Evolutionary conservation across 345 rosid genomes (phyloP).

Genomic region (Euphorbia lathyris): DNA sequence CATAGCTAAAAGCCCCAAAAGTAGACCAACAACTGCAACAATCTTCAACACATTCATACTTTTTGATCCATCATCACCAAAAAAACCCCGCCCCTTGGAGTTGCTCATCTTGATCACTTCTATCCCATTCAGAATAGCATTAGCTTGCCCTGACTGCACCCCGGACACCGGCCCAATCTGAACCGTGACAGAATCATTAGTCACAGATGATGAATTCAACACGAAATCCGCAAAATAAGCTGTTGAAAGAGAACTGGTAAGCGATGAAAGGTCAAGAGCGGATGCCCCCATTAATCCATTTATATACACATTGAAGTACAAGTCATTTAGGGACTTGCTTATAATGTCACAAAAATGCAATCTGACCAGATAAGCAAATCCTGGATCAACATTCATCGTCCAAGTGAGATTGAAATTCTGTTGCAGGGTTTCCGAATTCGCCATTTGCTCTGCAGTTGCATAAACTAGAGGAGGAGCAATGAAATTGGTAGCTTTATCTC

Average conservation of each 20-base stretch:
- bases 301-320: conserved; percentile 61
- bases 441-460: conserved; percentile 51
- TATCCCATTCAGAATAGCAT: conserved; percentile 71
- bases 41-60: conserved; percentile 43
- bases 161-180: conserved; percentile 59
- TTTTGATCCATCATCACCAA: conserved; percentile 32
- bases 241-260: conserved; percentile 41
- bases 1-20: conserved; percentile 45
- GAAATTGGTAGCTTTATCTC: conserved; percentile 36
- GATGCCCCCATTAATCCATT: conserved; percentile 45
- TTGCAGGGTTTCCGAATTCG: conserved; percentile 37
- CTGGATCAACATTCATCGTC: conserved; percentile 52
- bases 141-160: conserved; percentile 32
- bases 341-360: conserved; percentile 81
- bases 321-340: conserved; percentile 56
- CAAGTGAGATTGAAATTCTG: conserved; percentile 81
- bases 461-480: conserved; percentile 64
- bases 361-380: conserved; percentile 59
- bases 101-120: conserved; percentile 79
- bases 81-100: conserved; percentile 46
- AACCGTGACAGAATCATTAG: conserved; percentile 47
- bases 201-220: conserved; percentile 43
- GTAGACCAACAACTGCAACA: conserved; percentile 49
- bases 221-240: conserved; percentile 60
- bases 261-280: conserved; percentile 51